phyloP scores from a whole-genome alignment of 495 filamentous ascomycete genomes.

The Neurospora discreta region DNA sequence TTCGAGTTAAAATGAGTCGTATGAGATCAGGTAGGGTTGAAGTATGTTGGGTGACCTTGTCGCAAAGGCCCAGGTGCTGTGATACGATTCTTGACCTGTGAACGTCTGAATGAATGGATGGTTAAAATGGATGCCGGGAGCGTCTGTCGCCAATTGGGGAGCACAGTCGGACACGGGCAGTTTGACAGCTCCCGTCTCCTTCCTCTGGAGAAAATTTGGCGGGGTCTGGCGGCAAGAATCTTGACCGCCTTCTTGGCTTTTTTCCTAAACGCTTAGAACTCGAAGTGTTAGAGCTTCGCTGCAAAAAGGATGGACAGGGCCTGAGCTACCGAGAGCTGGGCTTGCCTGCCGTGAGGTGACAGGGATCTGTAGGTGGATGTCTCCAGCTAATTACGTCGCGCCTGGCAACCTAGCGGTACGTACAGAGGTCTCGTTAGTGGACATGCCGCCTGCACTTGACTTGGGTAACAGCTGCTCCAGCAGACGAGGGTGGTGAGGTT shows the following conservation, averaged over 20 bases:
- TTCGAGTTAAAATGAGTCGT: neutral
- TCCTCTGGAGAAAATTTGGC: constrained; percentile 21
- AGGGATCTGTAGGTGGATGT: neutral
- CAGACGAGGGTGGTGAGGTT: neutral
- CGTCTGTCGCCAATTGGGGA: neutral
- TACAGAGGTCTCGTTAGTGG: neutral
- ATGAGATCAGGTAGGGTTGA: neutral
- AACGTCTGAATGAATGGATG: neutral
- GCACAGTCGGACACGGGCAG: neutral
- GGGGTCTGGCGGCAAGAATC: constrained; percentile 20
- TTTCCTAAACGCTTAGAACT: neutral
- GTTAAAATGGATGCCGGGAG: neutral
- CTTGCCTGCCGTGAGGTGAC: neutral
- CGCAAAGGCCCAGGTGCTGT: neutral
- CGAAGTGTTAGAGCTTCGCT: neutral
- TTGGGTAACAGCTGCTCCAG: neutral
- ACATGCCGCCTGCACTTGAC: neutral
- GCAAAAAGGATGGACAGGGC: neutral
- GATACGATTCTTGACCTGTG: neutral
- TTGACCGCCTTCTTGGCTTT: constrained; percentile 11
- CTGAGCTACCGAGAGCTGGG: neutral
- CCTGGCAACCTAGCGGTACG: constrained; percentile 19
- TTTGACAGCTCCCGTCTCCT: neutral
- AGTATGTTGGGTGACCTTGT: neutral
- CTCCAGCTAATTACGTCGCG: constrained; percentile 20